Conservation (phyloP, 768 basidiomycete species). For the Lactifluus rugatus region DNA sequence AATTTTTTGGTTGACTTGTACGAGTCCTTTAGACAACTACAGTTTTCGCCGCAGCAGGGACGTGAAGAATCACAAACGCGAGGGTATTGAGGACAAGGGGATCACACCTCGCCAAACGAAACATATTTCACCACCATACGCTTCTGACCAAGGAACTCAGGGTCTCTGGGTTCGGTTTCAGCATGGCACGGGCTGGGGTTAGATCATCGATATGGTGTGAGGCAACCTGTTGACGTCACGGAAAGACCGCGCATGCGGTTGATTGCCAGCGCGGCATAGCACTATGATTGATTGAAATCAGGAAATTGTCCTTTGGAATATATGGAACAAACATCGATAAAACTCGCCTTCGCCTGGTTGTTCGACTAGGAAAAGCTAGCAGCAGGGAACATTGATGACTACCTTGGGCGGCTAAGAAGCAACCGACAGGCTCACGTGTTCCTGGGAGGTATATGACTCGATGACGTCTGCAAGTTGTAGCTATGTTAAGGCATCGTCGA, state of each 20-base stretch:
- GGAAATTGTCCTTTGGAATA: not conserved
- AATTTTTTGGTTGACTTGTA: not conserved
- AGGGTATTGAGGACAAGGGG: not conserved
- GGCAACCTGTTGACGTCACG: not conserved
- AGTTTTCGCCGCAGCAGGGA: not conserved
- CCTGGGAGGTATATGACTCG: not conserved
- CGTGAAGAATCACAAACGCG: not conserved
- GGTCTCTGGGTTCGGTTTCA: not conserved
- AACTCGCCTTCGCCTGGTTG: not conserved
- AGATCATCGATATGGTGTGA: not conserved
- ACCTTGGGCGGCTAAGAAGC: not conserved
- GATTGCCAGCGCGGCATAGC: not conserved
- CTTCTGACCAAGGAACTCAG: not conserved
- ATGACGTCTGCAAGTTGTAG: conserved; percentile 1
- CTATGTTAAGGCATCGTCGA: not conserved
- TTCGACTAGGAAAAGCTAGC: not conserved
- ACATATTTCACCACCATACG: not conserved
- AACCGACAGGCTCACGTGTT: not conserved
- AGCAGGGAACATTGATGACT: not conserved
- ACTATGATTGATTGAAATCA: not conserved
- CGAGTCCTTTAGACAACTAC: not conserved
- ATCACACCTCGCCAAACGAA: not conserved
- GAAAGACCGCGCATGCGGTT: not conserved
- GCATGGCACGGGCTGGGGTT: not conserved
- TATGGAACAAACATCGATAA: conserved; percentile 1